Evolutionary conservation across 2,329 filamentous ascomycete species (phyloP), one percentile per base, ranked within the genome.

Genomic region (Microdochium trichocladiopsis): DNA sequence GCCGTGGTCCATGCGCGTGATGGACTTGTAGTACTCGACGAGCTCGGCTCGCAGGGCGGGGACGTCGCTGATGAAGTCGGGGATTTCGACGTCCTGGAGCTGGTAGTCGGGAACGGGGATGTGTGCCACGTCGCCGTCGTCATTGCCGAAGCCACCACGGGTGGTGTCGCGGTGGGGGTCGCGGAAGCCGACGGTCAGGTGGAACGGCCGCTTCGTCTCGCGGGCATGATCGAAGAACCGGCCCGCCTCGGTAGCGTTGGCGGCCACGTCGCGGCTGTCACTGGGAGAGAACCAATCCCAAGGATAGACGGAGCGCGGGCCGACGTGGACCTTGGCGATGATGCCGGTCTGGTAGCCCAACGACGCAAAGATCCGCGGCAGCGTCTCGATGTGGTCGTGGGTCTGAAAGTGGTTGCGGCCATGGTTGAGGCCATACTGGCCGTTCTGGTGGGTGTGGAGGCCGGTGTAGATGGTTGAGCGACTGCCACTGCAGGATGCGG

Each of bases 321-420:
- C 72, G 11, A 78, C 75, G 48, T 78, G 76, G 0, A 78, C 62
- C 56, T 78, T 78, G 2, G 73, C 73, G 2, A 77, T 59, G 22
- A 79, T 41, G 36, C 36, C 36, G 6, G 36, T 72, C 45, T 62
- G 66, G 54, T 76, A 75, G 1, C 72, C 74, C 1, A 61, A 55
- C 2, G 59, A 50, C 18, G 66, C 66, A 55, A 78, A 68, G 0
- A 75, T 52, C 0, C 53, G 37, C 1, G 75, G 74, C 0, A 63
- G 60, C 1, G 71, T 72, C 47, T 76, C 66, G 25, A 77, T 61
- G 53, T 73, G 62, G 45, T 73, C 66, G 53, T 70, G 72, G 0
- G 72, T 77, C 54, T 66, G 60, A 49, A 79, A 78, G 53, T 74
- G 71, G 53, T 41, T 41, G 36, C 36, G 36, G 10, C 36, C 36